phyloP scores from a whole-genome alignment of 2,329 filamentous ascomycete genomes.

The Trichothecium sympodiale region DNA sequence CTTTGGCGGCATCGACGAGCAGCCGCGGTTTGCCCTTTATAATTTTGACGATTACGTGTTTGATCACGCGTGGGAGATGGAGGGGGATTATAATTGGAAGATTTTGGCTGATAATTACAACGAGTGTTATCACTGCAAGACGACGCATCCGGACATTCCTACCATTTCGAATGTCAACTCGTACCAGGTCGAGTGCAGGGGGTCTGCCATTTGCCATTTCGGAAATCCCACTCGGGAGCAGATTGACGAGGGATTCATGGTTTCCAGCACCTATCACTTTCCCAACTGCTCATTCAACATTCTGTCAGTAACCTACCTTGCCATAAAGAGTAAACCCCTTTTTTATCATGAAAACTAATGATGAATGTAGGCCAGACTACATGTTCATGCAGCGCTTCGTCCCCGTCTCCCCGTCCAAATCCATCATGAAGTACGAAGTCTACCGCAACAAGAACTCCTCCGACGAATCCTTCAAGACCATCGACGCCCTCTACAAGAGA shows the following conservation, averaged over 20 bases:
- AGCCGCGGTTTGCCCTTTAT: constrained; percentile 31
- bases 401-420: constrained; percentile 36
- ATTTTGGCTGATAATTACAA: constrained; percentile 54
- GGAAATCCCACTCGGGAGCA: constrained; percentile 35
- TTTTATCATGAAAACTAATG: neutral
- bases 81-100: constrained; percentile 50
- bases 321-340: too few relatives aligned
- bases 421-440: constrained; percentile 51
- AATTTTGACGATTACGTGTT: constrained; percentile 43
- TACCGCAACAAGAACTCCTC: constrained; percentile 49
- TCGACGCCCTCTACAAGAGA: constrained; percentile 50
- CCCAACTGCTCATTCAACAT: constrained; percentile 40
- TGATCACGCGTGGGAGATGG: constrained; percentile 46
- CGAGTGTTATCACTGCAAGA: constrained; percentile 53
- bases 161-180: constrained; percentile 44
- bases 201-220: constrained; percentile 38
- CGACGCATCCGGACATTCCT: constrained; percentile 46
- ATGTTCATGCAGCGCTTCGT: constrained; percentile 54
- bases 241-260: constrained; percentile 31
- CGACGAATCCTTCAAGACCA: constrained; percentile 45
- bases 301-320: constrained; percentile 26
- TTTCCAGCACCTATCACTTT: constrained; percentile 36
- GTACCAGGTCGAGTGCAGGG: constrained; percentile 39
- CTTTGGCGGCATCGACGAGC: constrained; percentile 34
- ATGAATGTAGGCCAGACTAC: constrained; percentile 38